Base-by-base conservation (phyloP, 257 asterid genomes). In the Solanum neorickii region DNA sequence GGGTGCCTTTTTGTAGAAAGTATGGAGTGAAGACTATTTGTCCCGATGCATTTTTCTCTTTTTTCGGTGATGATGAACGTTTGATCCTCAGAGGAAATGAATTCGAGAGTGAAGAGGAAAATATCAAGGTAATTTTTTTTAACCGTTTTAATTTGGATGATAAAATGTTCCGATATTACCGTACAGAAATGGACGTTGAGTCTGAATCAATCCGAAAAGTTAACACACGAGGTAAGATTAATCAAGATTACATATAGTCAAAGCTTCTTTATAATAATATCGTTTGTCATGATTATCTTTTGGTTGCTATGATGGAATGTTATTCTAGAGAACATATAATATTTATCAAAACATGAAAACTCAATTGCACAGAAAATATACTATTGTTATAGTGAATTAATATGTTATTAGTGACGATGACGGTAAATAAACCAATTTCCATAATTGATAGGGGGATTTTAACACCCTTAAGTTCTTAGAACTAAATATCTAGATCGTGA, bases 1-100 rank as follows among this genome's bases (percentile, higher is more conserved):
- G 98, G 98, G 25, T 95, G 7, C 96, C 98, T 33, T 95, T 93
- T 82, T 93, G 95, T 77, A 88, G 94, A 89, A 93, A 90, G 37
- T 95, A 91, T 89, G 95, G 93, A 70, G 88, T 94, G 10, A 90
- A 91, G 74, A 95, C 93, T 3, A 89, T 95, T 83, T 91, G 96
- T 74, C 98, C 98, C 0, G 95, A 93, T 82, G 97, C 98, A 0
- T 94, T 90, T n/a, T 94, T 95, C 59, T 89, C 96, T 2, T 90
- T 94, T 10, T 88, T 87, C 59, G 92, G 92, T 10, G 98, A 94
- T 42, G 90, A 46, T 73, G 96, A 92, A 70, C 90, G 96, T 68
- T 65, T 90, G 41, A 86, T 90, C 86, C 86, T 92, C 86, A 31
- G 87, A 8, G 92, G 90, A 12, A 92, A 86, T 69, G 94, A 93